Evolutionary conservation across 148 eudicot species (phyloP), one percentile per base, ranked within the genome.

Genomic region (Persicaria tinctoria): DNA sequence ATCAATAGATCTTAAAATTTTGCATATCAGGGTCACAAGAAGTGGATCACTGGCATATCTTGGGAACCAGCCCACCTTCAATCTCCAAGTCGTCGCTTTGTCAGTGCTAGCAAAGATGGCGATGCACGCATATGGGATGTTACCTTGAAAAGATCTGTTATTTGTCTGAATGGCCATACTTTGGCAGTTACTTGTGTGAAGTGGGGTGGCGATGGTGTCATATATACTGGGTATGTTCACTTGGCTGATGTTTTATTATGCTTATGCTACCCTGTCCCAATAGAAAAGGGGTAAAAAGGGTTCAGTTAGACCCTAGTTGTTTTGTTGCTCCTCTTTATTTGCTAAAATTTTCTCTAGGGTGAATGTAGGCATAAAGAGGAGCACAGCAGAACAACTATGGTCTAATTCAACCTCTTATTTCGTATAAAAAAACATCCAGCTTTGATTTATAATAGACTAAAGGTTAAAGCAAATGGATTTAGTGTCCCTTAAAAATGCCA

Each of bases 161-260:
- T 92, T 77, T 79, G 78, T 85, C 90, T 95, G 60, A 92, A 91
- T 69, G 97, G 99, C 76, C 99, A 95, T 72, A 90, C 97, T 54
- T 84, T 89, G 76, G 93, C 97, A 62, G 85, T 95, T 68, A 95
- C 97, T 70, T 95, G 96, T 86, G 97, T 95, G 66, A 95, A 92
- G 82, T 95, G 99, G 99, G 94, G 99, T 75, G 97, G 99, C 47
- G 96, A 92, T 80, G 99, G 97, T 80, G 78, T 92, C 10, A 90
- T 95, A 80, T 95, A 95, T 80, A 95, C 99, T 13, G 99, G 99
- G 99, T 95, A 89, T 79, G 75, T n/a, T 64, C 70, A 4, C 44
- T 51, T 62, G 13, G 16, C 44, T 46, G 13, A 66, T 17, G 8
- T 51, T 23, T 14, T 71, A 6, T 7, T 71, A 32, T 1, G 41